Conservation (phyloP, 352 stramenopile genomes). For the Globisporangium uncinulatum region DNA sequence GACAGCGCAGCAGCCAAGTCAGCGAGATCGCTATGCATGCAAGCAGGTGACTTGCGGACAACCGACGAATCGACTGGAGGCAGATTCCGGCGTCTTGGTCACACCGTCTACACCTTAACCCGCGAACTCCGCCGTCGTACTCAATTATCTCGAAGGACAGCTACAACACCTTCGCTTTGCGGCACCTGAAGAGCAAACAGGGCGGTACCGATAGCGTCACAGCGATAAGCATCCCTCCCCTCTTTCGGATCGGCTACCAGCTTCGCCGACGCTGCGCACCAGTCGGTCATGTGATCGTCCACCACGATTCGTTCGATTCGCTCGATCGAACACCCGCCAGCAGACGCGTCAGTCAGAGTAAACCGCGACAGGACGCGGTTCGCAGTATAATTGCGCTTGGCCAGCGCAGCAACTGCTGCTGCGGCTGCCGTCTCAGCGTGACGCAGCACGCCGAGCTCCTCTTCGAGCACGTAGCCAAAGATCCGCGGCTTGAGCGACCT, state of each 20-base stretch:
- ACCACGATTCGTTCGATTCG: not conserved
- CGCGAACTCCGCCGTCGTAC: too few species aligned
- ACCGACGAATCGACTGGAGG: too few species aligned
- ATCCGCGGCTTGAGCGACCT: slow-evolving; percentile 81
- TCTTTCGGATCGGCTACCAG: not conserved
- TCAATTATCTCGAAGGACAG: too few species aligned
- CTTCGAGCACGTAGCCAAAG: slow-evolving; percentile 78
- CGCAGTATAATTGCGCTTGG: not conserved
- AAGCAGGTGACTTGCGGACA: too few species aligned
- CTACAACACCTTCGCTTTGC: not conserved
- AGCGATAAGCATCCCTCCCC: not conserved
- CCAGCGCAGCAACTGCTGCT: not conserved
- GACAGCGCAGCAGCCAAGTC: too few species aligned
- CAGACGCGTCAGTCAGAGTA: not conserved
- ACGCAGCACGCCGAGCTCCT: slow-evolving; percentile 27
- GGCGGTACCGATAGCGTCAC: not conserved
- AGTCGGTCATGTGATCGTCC: slow-evolving; percentile 3
- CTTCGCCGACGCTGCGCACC: not conserved
- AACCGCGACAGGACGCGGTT: not conserved
- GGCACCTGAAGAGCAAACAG: not conserved
- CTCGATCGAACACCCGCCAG: not conserved
- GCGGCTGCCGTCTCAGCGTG: not conserved
- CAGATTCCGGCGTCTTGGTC: too few species aligned
- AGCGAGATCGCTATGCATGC: too few species aligned
- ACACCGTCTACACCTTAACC: too few species aligned